Evolutionary conservation across 2,329 filamentous ascomycete genomes (phyloP).

Genomic region (Beauveria rudraprayagi): DNA sequence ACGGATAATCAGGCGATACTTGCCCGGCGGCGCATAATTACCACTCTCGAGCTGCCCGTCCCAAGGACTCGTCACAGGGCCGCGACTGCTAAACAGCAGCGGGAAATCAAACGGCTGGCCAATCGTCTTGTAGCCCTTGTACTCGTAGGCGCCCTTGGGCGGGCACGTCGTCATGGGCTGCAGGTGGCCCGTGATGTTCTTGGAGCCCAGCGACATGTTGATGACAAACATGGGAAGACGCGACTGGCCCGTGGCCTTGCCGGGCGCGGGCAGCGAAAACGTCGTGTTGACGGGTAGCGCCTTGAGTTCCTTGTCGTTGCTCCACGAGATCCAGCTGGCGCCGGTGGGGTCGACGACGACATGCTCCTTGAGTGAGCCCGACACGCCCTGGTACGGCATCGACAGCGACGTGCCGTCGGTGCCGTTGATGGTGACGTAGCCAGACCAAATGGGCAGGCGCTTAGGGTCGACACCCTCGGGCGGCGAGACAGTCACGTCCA

Average conservation of each 20-base stretch:
- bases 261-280: slow-evolving; percentile 34
- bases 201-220: slow-evolving; percentile 37
- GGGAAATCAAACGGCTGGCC: slow-evolving; percentile 38
- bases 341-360: slow-evolving; percentile 25
- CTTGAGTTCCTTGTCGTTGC: slow-evolving; percentile 22
- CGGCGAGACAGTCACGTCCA: slow-evolving; percentile 38
- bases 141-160: slow-evolving; percentile 22
- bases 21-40: slow-evolving; percentile 38
- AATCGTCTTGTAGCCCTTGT: slow-evolving; percentile 32
- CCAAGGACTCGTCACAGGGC: slow-evolving; percentile 26
- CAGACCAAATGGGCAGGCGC: slow-evolving; percentile 34
- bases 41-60: slow-evolving; percentile 40
- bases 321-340: slow-evolving; percentile 26
- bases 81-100: slow-evolving; percentile 22
- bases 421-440: slow-evolving; percentile 32
- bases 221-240: slow-evolving; percentile 32
- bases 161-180: slow-evolving; percentile 29
- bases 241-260: slow-evolving; percentile 23
- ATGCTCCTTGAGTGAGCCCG: slow-evolving; percentile 24
- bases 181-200: slow-evolving; percentile 35
- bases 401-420: slow-evolving; percentile 27
- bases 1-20: slow-evolving; percentile 41
- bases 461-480: slow-evolving; percentile 25
- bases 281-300: slow-evolving; percentile 27
- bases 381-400: slow-evolving; percentile 33